These are phyloP conservation scores for Gnaphalium uliginosum DNA, from an alignment of 129 eudicot species.

Conservation along the genomic window DNA sequence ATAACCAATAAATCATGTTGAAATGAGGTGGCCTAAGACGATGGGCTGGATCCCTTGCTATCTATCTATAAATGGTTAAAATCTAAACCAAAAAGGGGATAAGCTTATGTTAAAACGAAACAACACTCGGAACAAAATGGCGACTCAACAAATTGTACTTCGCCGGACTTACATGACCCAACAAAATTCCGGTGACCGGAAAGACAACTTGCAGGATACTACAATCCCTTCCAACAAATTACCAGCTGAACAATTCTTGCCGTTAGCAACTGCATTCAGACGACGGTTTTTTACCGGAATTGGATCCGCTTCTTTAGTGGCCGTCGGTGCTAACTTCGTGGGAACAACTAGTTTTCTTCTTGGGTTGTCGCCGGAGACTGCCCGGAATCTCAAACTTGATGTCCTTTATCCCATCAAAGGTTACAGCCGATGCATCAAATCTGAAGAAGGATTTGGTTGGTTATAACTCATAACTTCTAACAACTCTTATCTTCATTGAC, in stretches of 20 bases:
- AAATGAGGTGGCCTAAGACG: constrained; percentile 15
- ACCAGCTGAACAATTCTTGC: constrained; percentile 67
- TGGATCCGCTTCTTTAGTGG: constrained; percentile 77
- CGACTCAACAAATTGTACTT: constrained; percentile 26
- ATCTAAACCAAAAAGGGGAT: constrained; percentile 21
- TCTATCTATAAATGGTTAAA: background rate
- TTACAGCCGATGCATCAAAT: constrained; percentile 62
- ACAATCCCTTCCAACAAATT: constrained; percentile 25
- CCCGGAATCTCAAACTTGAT: constrained; percentile 79
- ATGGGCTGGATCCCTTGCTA: constrained; percentile 5
- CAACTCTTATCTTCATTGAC: constrained; percentile 5
- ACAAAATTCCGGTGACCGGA: constrained; percentile 53
- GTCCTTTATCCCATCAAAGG: constrained; percentile 83
- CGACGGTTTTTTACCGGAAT: constrained; percentile 72
- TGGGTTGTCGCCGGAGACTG: constrained; percentile 64
- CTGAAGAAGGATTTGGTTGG: constrained; percentile 81
- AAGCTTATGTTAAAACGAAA: constrained; percentile 16
- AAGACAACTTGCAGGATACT: constrained; percentile 30
- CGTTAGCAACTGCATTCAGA: constrained; percentile 63
- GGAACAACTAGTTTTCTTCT: constrained; percentile 88
- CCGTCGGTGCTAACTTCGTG: constrained; percentile 80
- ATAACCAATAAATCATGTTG: too few species aligned
- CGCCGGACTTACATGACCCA: constrained; percentile 41
- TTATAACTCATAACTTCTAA: constrained; percentile 14
- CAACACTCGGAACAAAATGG: constrained; percentile 24